phyloP scores from a whole-genome alignment of 2,329 filamentous ascomycete genomes.

The Colletotrichum musae region DNA sequence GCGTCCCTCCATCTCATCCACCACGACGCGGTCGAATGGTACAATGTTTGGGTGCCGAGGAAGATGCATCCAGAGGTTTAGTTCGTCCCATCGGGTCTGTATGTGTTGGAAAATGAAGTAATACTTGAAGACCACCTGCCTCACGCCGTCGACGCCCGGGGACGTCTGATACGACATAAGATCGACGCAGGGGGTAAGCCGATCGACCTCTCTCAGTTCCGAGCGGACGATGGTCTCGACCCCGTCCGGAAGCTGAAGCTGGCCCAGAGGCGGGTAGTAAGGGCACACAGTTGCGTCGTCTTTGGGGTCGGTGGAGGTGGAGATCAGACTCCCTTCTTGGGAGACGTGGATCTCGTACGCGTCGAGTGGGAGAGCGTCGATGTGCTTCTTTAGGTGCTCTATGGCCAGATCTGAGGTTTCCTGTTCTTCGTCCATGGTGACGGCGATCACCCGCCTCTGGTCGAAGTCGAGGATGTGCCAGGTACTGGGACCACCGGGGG shows the following conservation, averaged over 20 bases:
- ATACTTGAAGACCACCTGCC: neutral
- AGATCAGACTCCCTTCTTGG: conserved; percentile 44
- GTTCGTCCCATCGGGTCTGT: conserved; percentile 45
- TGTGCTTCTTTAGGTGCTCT: conserved; percentile 44
- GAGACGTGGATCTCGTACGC: conserved; percentile 46
- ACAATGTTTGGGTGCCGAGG: conserved; percentile 55
- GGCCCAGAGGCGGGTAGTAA: conserved; percentile 45
- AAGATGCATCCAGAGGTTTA: conserved; percentile 53
- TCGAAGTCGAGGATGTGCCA: conserved; percentile 48
- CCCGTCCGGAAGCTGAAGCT: conserved; percentile 40
- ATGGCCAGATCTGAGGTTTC: conserved; percentile 45
- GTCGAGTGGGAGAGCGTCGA: conserved; percentile 41
- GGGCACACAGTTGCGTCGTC: conserved; percentile 48
- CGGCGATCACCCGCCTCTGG: conserved; percentile 47
- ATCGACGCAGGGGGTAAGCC: neutral
- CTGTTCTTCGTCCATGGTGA: conserved; percentile 48
- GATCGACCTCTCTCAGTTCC: neutral
- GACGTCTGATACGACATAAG: neutral
- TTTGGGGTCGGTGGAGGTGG: conserved; percentile 43
- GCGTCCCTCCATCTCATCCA: conserved; percentile 50
- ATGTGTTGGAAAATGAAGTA: no score
- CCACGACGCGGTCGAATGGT: conserved; percentile 51
- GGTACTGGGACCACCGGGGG: conserved; percentile 45
- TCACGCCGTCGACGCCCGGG: neutral
- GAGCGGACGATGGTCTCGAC: conserved; percentile 29